Evolutionary conservation across 106 monocot genomes (phyloP), one percentile per base, ranked within the genome.

Genomic region (Gastrodia elata): DNA sequence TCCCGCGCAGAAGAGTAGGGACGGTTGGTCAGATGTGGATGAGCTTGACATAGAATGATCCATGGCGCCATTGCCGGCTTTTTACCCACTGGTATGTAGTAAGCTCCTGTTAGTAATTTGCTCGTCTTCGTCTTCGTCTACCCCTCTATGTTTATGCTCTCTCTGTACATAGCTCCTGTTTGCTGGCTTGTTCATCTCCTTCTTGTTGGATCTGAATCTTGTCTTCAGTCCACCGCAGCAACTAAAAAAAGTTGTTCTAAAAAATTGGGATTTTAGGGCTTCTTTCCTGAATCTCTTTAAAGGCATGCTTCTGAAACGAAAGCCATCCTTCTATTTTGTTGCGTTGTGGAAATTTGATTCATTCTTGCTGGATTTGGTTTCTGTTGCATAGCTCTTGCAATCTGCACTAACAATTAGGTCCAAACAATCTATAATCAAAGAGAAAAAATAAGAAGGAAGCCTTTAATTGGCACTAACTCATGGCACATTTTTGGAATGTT

Each of bases 41-140:
- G 77, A 78, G 38, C 22, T 72, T 20, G 78, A 78, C 24, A 72
- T 35, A 0, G 46, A 35, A 43, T 78, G 78, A 78, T 38, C 11
- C 16, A 28, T 9, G 7, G 22, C 0, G 52, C 52, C 20, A 30
- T 16, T 30, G 16, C 30, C 28, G 59, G 27, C 8, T 27, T 59
- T 59, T n/a, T n/a, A n/a, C n/a, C n/a, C n/a, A n/a, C 28, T 10
- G 1, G 0, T 49, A 49, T 49, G 48, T 20, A n/a, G n/a, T n/a
- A 3, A 1, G 48, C 18, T 59, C 30, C 32, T 14, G n/a, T n/a
- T n/a, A n/a, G n/a, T n/a, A n/a, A n/a, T n/a, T n/a, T n/a, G n/a
- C n/a, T n/a, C n/a, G n/a, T n/a, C n/a, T n/a, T n/a, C n/a, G n/a
- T n/a, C n/a, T n/a, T n/a, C n/a, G n/a, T n/a, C n/a, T n/a, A n/a